Base-by-base conservation (phyloP, 345 rosid genomes). In the Noccaea caerulescens region DNA sequence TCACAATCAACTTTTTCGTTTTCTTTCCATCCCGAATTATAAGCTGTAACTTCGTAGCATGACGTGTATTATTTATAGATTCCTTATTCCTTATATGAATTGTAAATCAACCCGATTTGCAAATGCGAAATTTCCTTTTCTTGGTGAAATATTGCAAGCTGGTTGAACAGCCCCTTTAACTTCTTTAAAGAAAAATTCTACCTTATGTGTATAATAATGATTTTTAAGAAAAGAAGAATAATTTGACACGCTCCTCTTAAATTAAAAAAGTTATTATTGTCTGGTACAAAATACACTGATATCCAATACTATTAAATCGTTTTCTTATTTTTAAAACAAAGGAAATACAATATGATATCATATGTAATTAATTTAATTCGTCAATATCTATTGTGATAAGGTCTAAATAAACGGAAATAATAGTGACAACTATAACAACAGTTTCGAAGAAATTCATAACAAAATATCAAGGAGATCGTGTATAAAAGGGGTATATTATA, bases 61-160 rank as follows among this genome's bases (percentile, higher is more conserved):
- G 50, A 36, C 8, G 4, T 47, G 30, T 27, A 27, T 58, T 44
- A 7, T 70, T 10, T 43, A 8, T 50, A 51, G 36, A 14, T 51
- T 39, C 23, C 4, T 14, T 71, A 18, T 27, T 41, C 13, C 42
- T 50, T 25, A 14, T 47, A 39, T 1, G 33, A 59, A 3, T 59
- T 50, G 10, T 39, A 71, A 51, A 39, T 60, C 41, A 58, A 16
- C 59, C 12, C 18, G 49, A 60, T 38, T 69, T 58, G 41, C 63
- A 37, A 12, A 36, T 47, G 49, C 32, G 36, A 47, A 3, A 25
- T 12, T 60, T 12, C 11, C 23, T 38, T 58, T 23, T 58, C 32
- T 39, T 59, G 20, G 16, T 46, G 6, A 12, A 6, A 63, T 18
- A 16, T 11, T 33, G 18, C 30, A 63, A 33, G 30, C 30, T 27